Conservation (phyloP, 768 basidiomycete species). For the Trametes meyenii region DNA sequence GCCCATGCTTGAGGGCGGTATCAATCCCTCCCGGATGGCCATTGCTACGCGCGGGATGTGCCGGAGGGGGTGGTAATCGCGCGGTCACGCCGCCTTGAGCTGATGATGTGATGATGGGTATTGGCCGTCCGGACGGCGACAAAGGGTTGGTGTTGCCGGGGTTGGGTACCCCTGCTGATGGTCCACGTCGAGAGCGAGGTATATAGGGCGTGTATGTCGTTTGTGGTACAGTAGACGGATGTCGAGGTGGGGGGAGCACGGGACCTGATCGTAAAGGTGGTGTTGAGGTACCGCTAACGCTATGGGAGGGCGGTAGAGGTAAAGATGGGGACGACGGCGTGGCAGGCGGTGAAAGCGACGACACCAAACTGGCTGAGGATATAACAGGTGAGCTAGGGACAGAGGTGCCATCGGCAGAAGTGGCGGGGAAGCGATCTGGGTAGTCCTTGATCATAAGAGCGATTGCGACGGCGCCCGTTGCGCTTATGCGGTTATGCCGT, state of each 20-base stretch:
- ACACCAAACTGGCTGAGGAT: conserved; percentile 24
- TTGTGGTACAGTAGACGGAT: conserved; percentile 53
- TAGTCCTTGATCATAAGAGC: conserved; percentile 98
- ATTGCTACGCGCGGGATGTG: conserved; percentile 12
- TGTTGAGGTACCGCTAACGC: conserved; percentile 39
- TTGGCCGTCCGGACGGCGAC: conserved; percentile 47
- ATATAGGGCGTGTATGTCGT: conserved; percentile 88
- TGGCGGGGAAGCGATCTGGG: conserved; percentile 65
- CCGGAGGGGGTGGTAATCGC: conserved; percentile 39
- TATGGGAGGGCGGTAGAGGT: conserved; percentile 25
- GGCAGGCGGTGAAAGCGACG: conserved; percentile 36
- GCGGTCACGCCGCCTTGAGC: conserved; percentile 53
- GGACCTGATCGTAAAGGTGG: conserved; percentile 44
- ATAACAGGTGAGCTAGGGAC: conserved; percentile 27
- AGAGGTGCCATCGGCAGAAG: conserved; percentile 26
- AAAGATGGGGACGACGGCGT: conserved; percentile 37
- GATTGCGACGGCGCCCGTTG: conserved; percentile 85
- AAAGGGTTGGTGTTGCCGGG: conserved; percentile 39
- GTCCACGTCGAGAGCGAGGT: conserved; percentile 59
- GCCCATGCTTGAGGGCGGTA: conserved; percentile 41
- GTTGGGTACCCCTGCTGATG: conserved; percentile 29
- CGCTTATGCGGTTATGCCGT: conserved; percentile 83
- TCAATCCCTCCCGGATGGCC: conserved; percentile 23
- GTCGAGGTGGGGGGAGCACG: conserved; percentile 52
- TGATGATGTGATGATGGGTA: conserved; percentile 71